Base-by-base conservation (phyloP, 2,329 filamentous ascomycete species). In the Sclerotinia minor region DNA sequence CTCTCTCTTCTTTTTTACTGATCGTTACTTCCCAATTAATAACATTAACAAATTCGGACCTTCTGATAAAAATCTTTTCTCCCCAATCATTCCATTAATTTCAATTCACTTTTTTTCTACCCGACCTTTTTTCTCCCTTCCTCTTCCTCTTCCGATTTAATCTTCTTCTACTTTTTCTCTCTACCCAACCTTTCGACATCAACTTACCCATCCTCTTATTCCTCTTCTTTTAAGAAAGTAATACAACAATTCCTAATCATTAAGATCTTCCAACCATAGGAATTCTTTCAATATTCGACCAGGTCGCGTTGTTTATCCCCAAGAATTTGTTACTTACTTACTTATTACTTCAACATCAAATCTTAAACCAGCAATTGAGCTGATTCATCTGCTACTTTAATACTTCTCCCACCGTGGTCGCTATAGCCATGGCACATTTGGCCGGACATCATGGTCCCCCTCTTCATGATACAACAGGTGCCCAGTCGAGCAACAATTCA, bases 401-500 rank as follows among this genome's bases (percentile, higher is more conserved):
- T n/a, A n/a, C n/a, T 5, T 61, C 7, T 19, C 32, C 5, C 21
- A 21, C 59, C 45, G 13, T 38, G 47, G 50, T 63, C 69, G 57
- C 49, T 3, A 15, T 55, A 29, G 53, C n/a, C 53, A 55, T 55
- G 53, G 29, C 53, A 35, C 53, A 55, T n/a, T 7, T 55, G 53
- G 29, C 53, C 29, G 53, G 19, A n/a, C 53, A 38, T 6, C 53
- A 55, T 55, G 53, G 35, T n/a, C 13, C n/a, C n/a, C 11, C 32
- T n/a, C 21, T n/a, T 13, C 53, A 55, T 55, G 53, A 32, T 35
- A 55, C 53, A 38, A 15, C 59, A 21, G 59, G 45, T 41, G 59
- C 68, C 7, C 69, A 68, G 52, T 69, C 69, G 47, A 63, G 71
- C 17, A 71, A 59, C 52, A 67, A 66, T 41, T 68, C 63, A 29